These are phyloP conservation scores for Colletotrichum melonis DNA, from an alignment of 2,329 filamentous ascomycete species.

Conservation along the genomic window DNA sequence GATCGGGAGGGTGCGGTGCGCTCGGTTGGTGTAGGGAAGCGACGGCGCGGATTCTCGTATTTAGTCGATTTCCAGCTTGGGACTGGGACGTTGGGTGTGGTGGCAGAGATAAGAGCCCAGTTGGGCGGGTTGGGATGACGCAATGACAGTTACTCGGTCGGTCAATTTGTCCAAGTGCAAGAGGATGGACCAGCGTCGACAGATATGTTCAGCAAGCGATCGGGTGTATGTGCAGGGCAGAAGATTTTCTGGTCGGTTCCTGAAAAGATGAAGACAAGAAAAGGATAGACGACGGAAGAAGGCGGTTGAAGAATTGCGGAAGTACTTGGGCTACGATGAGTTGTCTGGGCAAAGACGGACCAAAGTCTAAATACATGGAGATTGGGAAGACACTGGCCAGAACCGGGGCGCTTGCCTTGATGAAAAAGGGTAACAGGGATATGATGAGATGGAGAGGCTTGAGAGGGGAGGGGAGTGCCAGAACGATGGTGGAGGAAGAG, in stretches of 20 bases:
- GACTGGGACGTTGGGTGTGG: not conserved
- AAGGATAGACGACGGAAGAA: not conserved
- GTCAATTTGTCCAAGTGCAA: slow-evolving; percentile 13
- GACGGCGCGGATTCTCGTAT: slow-evolving; percentile 27
- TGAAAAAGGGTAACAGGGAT: slow-evolving; percentile 22
- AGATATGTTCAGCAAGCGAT: not conserved
- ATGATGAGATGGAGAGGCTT: slow-evolving; percentile 23
- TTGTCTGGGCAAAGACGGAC: slow-evolving; percentile 15
- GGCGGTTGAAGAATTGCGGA: not conserved
- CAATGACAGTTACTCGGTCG: slow-evolving; percentile 29
- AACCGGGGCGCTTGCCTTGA: slow-evolving; percentile 11
- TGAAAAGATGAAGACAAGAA: not conserved
- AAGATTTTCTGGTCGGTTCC: not conserved
- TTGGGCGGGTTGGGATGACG: slow-evolving; percentile 25
- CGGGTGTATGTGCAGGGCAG: not conserved
- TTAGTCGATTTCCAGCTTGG: slow-evolving; percentile 25
- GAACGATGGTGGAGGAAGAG: not conserved
- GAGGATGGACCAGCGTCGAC: not conserved
- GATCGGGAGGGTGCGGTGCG: not conserved
- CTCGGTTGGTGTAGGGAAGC: not conserved
- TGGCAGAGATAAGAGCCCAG: slow-evolving; percentile 24
- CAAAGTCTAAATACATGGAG: slow-evolving; percentile 33
- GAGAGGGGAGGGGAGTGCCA: not conserved
- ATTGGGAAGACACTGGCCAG: slow-evolving; percentile 17
- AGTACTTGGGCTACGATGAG: slow-evolving; percentile 1